Base-by-base conservation (phyloP, 306 rosid genomes). In the Vachellia pachyceras region DNA sequence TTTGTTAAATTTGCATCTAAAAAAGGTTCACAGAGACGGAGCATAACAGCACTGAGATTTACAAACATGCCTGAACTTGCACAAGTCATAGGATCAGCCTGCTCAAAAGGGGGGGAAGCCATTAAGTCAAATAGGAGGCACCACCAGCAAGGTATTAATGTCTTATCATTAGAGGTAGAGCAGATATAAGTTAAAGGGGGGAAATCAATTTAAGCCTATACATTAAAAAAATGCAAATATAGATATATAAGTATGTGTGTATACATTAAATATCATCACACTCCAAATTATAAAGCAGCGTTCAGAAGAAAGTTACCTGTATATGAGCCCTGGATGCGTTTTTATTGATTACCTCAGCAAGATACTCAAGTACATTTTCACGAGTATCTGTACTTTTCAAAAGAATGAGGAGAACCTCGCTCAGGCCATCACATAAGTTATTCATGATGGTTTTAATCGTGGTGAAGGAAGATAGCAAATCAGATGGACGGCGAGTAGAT, bases 31-130 rank as follows among this genome's bases (percentile, higher is more conserved):
- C 98, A 96, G 47, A 96, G 95, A 52, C 90, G 91, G 81, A 96
- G 92, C 99, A 96, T 93, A 65, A 96, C 98, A 73, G 94, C 92
- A 87, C 99, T 92, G 68, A 96, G 97, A 92, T 86, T 96, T 69
- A 96, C 97, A 87, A 96, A 96, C 92, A 91, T 96, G 91, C 99
- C 99, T 52, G 99, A 96, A 90, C 99, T 96, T 75, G 99, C 99
- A 90, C 92, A 90, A 60, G 98, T 85, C 74, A 92, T 79, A 80
- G 90, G 94, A 81, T 96, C 99, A 77, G 92, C 99, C 99, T 96
- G 87, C 57, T 75, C 8, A 39, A 42, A 63, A 65, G 80, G 25
- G 29, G 60, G 63, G 63, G 2, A 71, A 45, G 45, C 44, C 35
- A 52, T 29, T 60, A 73, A 49, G 79, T 85, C 73, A 39, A 68